These are phyloP conservation scores for Raffaelea deltoideospora DNA, from an alignment of 2,329 filamentous ascomycete species.

Conservation along the genomic window DNA sequence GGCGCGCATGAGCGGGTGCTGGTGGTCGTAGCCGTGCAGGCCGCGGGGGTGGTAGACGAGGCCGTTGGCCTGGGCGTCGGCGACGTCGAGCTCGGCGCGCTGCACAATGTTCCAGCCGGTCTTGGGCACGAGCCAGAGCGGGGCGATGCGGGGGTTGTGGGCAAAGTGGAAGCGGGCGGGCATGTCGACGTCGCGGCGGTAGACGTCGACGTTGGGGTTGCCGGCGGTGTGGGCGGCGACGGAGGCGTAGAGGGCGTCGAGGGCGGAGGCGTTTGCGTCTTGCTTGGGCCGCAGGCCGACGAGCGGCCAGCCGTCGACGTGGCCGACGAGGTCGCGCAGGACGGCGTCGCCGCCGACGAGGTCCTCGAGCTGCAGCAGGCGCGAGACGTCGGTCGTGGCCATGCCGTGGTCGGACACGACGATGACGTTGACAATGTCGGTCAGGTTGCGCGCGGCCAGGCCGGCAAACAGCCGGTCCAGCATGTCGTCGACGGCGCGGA, in stretches of 20 bases:
- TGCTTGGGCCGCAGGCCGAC: slow-evolving; percentile 80
- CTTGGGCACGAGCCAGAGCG: slow-evolving; percentile 85
- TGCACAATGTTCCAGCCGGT: slow-evolving; percentile 85
- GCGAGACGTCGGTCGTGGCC: slow-evolving; percentile 73
- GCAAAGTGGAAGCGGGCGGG: slow-evolving; percentile 85
- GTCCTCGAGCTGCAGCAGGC: slow-evolving; percentile 82
- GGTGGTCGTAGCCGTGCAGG: slow-evolving; percentile 87
- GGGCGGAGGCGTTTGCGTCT: slow-evolving; percentile 43
- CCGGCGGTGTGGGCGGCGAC: slow-evolving; percentile 39
- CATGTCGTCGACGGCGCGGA: slow-evolving; percentile 69
- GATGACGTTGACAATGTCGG: slow-evolving; percentile 79
- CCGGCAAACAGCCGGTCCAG: slow-evolving; percentile 61
- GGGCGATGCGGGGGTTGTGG: slow-evolving; percentile 77
- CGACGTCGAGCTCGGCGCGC: slow-evolving; percentile 62
- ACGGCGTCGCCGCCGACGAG: slow-evolving; percentile 43
- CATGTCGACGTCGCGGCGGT: slow-evolving; percentile 77
- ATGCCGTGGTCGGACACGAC: slow-evolving; percentile 98
- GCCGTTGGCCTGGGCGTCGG: slow-evolving; percentile 47
- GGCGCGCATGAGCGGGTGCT: slow-evolving; percentile 88
- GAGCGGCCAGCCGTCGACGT: slow-evolving; percentile 87
- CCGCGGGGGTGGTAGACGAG: slow-evolving; percentile 65
- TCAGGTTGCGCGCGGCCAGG: slow-evolving; percentile 68
- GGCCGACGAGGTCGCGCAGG: slow-evolving; percentile 54
- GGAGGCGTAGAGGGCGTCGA: slow-evolving; percentile 52
- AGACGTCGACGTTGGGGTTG: slow-evolving; percentile 67